These are phyloP conservation scores for Chimonanthus salicifolius DNA, from an alignment of 164 flowering plant species.

Conservation along the genomic window DNA sequence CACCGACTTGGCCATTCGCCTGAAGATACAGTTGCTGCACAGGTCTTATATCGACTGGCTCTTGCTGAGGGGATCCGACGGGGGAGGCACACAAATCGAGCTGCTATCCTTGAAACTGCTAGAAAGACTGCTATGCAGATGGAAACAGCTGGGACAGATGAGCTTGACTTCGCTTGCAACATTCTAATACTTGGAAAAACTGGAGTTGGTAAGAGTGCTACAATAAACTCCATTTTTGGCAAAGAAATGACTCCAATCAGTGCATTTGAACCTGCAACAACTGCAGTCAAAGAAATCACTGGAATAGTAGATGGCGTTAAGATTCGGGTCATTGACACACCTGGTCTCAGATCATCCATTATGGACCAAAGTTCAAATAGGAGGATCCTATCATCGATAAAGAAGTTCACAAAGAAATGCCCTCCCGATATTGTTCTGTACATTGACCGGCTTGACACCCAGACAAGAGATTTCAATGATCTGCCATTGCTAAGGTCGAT, in stretches of 20 bases:
- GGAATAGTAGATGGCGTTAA: conserved; percentile 72
- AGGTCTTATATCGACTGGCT: conserved; percentile 72
- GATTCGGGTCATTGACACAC: conserved; percentile 73
- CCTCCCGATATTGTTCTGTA: conserved; percentile 83
- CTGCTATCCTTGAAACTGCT: conserved; percentile 62
- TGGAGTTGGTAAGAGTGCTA: conserved; percentile 98
- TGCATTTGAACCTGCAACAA: conserved; percentile 75
- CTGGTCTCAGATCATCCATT: conserved; percentile 68
- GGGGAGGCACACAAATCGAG: conserved; percentile 47
- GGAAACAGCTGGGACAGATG: conserved; percentile 54
- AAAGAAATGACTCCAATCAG: conserved; percentile 54
- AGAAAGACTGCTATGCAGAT: conserved; percentile 55
- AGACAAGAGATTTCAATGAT: conserved; percentile 83
- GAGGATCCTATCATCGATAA: conserved; percentile 46
- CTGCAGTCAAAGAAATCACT: conserved; percentile 49
- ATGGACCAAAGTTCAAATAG: conserved; percentile 67
- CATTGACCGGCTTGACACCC: conserved; percentile 79
- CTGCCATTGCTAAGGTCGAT: conserved; percentile 64
- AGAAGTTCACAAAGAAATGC: conserved; percentile 62
- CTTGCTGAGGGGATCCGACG: conserved; percentile 43
- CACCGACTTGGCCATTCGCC: conserved; percentile 73
- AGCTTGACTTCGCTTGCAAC: conserved; percentile 67
- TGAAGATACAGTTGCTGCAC: conserved; percentile 72
- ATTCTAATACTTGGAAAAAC: conserved; percentile 77
- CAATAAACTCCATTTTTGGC: conserved; percentile 84